phyloP scores from a whole-genome alignment of 2,329 filamentous ascomycete species.

The Sclerotinia trifoliorum region DNA sequence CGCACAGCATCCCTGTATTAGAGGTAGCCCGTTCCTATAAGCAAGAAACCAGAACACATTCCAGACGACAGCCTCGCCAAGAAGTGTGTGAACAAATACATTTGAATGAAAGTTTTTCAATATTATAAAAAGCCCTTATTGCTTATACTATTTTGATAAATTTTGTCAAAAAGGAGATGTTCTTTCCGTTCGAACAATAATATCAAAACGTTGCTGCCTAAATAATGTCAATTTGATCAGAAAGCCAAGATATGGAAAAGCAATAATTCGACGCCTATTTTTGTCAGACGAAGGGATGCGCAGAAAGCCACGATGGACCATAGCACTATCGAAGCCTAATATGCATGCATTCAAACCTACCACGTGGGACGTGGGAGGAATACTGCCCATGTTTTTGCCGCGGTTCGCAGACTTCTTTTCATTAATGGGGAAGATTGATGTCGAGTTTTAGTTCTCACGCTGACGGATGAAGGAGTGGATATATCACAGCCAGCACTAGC shows the following conservation, averaged over 20 bases:
- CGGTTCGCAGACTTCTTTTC: neutral
- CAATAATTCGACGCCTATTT: neutral
- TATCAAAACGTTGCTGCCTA: constrained; percentile 13
- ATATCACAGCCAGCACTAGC: neutral
- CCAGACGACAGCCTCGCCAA: neutral
- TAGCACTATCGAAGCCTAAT: neutral
- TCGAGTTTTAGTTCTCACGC: neutral
- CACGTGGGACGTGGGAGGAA: constrained; percentile 15
- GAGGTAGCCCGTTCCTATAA: neutral
- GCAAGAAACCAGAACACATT: neutral
- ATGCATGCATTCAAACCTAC: constrained; percentile 7
- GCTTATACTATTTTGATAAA: neutral
- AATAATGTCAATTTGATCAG: neutral
- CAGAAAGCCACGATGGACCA: constrained; percentile 12
- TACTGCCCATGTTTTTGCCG: neutral
- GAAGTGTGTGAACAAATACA: neutral
- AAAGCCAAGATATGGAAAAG: constrained; percentile 11
- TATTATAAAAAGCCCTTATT: neutral
- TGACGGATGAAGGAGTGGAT: neutral
- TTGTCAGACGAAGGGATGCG: constrained; percentile 2
- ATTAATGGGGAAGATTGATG: neutral
- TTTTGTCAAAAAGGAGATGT: neutral
- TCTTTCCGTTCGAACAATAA: neutral
- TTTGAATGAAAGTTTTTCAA: neutral
- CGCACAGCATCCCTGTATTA: neutral